A percentile compares a stretch with the other conserved stretches of the same genome.
Conservation (phyloP, 345 rosid genomes). For the Bruguiera gymnorhiza region DNA sequence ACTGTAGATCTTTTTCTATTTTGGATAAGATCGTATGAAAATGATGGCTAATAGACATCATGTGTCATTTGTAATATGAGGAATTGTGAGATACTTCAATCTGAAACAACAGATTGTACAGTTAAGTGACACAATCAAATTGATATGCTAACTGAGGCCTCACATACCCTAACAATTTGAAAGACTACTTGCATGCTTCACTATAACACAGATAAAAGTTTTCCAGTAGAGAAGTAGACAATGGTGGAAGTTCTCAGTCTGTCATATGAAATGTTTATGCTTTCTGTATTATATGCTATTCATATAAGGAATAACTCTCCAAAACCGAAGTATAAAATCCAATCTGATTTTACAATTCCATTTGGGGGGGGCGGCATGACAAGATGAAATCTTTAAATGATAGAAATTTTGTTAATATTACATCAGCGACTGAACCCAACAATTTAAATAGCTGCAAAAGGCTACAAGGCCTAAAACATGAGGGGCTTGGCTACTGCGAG, state of each 20-base stretch:
- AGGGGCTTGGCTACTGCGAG: neutral
- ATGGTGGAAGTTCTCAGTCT: no score
- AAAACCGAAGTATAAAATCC: no score
- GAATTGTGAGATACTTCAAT: neutral
- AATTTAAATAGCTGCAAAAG: constrained; percentile 9
- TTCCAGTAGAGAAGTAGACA: no score
- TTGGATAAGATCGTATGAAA: constrained; percentile 4
- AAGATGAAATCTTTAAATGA: no score
- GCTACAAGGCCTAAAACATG: constrained; percentile 9
- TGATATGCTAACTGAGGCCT: neutral
- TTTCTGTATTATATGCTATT: no score
- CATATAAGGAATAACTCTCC: no score
- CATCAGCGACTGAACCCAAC: constrained; percentile 2
- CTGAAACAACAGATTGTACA: constrained; percentile 11
- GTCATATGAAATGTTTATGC: no score
- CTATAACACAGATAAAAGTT: neutral
- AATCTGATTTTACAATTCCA: no score
- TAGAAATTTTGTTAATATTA: neutral
- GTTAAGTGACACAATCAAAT: constrained; percentile 23
- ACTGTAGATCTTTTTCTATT: neutral
- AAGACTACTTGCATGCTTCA: neutral
- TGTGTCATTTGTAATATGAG: constrained; percentile 10
- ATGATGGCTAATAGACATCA: neutral
- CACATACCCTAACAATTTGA: neutral
- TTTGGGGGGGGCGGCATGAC: no score